Evolutionary conservation across 768 basidiomycete genomes (phyloP), one percentile per base, ranked within the genome.

Genomic region (Lactifluus rugatus): DNA sequence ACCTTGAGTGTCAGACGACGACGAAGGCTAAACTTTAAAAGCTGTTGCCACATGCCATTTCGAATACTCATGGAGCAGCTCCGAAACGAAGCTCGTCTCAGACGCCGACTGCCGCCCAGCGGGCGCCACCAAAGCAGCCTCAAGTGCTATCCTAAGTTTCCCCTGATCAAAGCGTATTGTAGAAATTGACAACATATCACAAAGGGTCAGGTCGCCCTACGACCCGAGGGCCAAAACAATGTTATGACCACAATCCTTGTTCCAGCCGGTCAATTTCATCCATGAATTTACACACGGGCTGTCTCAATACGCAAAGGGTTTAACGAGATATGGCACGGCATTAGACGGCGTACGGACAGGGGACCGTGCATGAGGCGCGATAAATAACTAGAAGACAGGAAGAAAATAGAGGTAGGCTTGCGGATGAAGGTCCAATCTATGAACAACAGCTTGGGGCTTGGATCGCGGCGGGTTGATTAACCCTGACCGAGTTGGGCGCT

Each of bases 401-500:
- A 14, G 44, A 23, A 17, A 19, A 52, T 36, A 17, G n/a, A 4
- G 6, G 31, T 31, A 42, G 4, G 50, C 0, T 26, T 21, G 54
- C 25, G 5, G 39, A 10, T 16, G 28, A 17, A 17, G 14, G 14
- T 17, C 5, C 5, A 25, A 49, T 62, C 52, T 56, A 62, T 64
- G 52, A 83, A 64, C 86, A 88, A 21, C 76, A 74, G 39, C 67
- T 65, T n/a, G 73, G 56, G 37, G 73, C 61, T 65, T 76, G 76
- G 41, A 73, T 2, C 23, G 60, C 65, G 47, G 75, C 66, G 41
- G 83, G 81, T 66, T 83, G 83, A 66, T 81, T 83, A 62, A 87
- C 84, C 62, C 79, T 80, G 46, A 88, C 80, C 19, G 84, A 79
- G 36, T 82, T 84, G 41, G 81, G 78, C 16, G 73, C 66, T n/a